A percentile compares a stretch with the other conserved stretches of the same genome.
Conservation (phyloP, 2,329 filamentous ascomycete species). For the Stagonosporopsis rhizophila region DNA sequence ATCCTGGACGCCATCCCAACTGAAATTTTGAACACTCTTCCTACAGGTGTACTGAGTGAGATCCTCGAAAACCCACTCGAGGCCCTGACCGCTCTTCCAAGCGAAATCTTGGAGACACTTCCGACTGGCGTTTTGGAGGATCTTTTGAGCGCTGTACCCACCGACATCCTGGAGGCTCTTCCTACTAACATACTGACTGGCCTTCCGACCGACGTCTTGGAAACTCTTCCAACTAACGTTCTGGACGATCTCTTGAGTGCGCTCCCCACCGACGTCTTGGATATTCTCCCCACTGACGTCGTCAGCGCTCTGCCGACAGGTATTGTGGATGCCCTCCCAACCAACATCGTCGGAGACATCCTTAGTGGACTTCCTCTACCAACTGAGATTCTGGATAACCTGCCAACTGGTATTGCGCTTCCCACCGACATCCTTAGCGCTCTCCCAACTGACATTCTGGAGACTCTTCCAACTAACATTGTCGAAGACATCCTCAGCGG, state of each 20-base stretch:
- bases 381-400: background rate
- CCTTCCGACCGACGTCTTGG: background rate
- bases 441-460: background rate
- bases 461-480: background rate
- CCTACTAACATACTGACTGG: background rate
- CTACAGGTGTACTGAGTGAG: background rate
- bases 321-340: background rate
- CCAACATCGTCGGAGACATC: background rate
- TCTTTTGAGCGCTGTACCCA: background rate
- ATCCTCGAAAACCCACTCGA: background rate
- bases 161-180: background rate
- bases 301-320: background rate
- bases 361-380: background rate
- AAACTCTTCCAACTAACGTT: background rate
- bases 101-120: background rate
- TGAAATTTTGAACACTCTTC: background rate
- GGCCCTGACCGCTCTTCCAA: background rate
- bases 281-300: background rate
- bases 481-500: background rate
- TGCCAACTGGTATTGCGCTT: background rate
- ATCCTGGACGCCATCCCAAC: background rate
- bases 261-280: background rate
- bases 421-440: background rate
- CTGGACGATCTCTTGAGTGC: background rate
- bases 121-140: background rate